Evolutionary conservation across 2,329 filamentous ascomycete genomes (phyloP).

Genomic region (Ophiostoma triangulosporum): DNA sequence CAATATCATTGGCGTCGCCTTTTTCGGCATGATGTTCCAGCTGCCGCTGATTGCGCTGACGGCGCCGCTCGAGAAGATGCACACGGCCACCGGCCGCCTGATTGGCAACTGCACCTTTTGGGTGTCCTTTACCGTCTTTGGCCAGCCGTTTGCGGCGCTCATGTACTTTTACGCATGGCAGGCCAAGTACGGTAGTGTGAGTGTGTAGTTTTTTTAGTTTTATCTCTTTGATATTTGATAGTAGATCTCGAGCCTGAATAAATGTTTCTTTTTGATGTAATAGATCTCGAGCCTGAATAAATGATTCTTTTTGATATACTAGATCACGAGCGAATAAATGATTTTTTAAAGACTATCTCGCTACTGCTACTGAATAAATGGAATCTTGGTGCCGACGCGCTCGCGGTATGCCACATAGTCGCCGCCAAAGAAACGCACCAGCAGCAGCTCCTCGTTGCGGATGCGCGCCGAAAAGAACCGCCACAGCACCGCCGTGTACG

Average conservation of each 20-base stretch:
- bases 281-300: too few relatives aligned
- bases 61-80: constrained; percentile 63
- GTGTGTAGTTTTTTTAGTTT: constrained; percentile 15
- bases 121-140: constrained; percentile 90
- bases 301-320: too few relatives aligned
- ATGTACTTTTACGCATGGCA: constrained; percentile 99
- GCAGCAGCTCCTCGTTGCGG: constrained; percentile 59
- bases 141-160: constrained; percentile 82
- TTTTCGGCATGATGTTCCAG: constrained; percentile 86
- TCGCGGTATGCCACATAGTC: constrained; percentile 66
- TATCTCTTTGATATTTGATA: background rate
- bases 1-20: constrained; percentile 84
- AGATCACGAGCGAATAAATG: too few relatives aligned
- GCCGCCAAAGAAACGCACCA: constrained; percentile 71
- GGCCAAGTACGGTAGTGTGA: constrained; percentile 85
- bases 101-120: constrained; percentile 92
- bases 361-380: constrained; percentile 57
- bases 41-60: constrained; percentile 78
- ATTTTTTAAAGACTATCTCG: too few relatives aligned
- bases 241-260: too few relatives aligned
- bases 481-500: constrained; percentile 67
- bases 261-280: too few relatives aligned
- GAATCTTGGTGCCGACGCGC: constrained; percentile 65
- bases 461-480: constrained; percentile 70
- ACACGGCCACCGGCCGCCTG: constrained; percentile 60